Conservation (phyloP, 2,329 filamentous ascomycete genomes). For the Ophiocordyceps camponoti-saundersi region DNA sequence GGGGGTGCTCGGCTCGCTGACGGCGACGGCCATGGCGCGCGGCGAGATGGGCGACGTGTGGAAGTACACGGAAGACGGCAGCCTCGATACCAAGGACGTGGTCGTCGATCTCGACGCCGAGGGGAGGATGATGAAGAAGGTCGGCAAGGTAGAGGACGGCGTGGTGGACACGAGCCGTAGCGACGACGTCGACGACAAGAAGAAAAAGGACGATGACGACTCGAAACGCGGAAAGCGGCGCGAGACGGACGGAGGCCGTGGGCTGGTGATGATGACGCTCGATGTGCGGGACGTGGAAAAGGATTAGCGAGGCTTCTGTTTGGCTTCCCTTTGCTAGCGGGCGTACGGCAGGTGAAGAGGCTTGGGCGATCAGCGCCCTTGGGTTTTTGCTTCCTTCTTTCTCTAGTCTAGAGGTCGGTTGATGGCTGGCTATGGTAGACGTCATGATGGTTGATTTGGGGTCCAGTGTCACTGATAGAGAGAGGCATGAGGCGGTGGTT, state of each 20-base stretch:
- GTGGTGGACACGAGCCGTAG: conserved; percentile 18
- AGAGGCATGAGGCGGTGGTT: too few relatives aligned
- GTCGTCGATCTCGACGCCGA: conserved; percentile 35
- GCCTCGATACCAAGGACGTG: conserved; percentile 34
- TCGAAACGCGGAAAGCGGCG: conserved; percentile 4
- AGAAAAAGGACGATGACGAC: conserved; percentile 3
- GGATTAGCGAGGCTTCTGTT: background rate
- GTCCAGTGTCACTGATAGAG: too few relatives aligned
- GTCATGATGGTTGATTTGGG: background rate
- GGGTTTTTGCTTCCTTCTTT: too few relatives aligned
- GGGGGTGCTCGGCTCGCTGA: conserved; percentile 58
- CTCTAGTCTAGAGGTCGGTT: background rate
- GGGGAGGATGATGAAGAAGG: conserved; percentile 25
- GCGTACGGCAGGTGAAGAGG: too few relatives aligned
- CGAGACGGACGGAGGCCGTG: conserved; percentile 8
- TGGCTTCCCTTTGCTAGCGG: too few relatives aligned
- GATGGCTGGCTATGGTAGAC: background rate
- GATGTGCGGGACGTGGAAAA: conserved; percentile 10
- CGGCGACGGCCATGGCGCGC: conserved; percentile 52
- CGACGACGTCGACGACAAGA: conserved; percentile 6
- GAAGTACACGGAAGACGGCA: conserved; percentile 61
- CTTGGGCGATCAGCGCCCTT: too few relatives aligned
- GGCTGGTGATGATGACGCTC: conserved; percentile 17
- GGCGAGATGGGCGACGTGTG: conserved; percentile 65
- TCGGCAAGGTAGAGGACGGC: conserved; percentile 19